Evolutionary conservation across 2,329 filamentous ascomycete genomes (phyloP).

Genomic region (Lachnellula arida): DNA sequence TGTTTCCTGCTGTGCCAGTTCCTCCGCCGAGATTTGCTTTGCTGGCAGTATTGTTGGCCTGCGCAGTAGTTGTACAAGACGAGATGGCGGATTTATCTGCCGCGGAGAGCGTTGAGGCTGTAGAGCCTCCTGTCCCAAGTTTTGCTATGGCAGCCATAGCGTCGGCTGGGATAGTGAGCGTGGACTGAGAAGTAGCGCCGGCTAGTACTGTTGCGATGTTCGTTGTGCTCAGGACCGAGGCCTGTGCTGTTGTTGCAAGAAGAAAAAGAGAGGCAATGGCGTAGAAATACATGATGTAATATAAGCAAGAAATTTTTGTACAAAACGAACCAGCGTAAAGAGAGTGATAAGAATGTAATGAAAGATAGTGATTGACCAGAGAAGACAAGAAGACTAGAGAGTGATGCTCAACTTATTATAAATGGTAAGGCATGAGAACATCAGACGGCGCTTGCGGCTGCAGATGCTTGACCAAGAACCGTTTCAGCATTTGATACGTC

Average conservation of each 20-base stretch:
- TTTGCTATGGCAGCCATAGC: conserved; percentile 23
- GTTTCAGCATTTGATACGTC: conserved; percentile 7
- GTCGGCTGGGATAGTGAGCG: conserved; percentile 18
- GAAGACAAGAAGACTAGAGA: conserved; percentile 8
- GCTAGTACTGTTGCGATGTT: conserved; percentile 22
- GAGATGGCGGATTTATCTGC: conserved; percentile 18
- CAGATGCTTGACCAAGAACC: not conserved
- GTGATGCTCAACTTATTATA: conserved; percentile 14
- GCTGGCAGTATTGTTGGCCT: conserved; percentile 20
- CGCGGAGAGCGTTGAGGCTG: conserved; percentile 9
- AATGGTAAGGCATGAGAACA: not conserved
- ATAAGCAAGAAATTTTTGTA: not conserved
- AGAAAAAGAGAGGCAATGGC: conserved; percentile 10
- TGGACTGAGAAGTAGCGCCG: conserved; percentile 11
- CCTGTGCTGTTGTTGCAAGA: conserved; percentile 9
- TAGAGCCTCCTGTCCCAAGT: conserved; percentile 20
- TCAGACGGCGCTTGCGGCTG: not conserved
- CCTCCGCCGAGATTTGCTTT: conserved; percentile 15
- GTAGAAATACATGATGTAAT: conserved; percentile 11
- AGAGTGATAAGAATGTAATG: not conserved
- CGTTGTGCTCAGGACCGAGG: conserved; percentile 18
- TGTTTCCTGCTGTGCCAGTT: conserved; percentile 17
- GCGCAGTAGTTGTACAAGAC: conserved; percentile 11
- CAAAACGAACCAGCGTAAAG: not conserved
- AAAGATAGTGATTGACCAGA: conserved; percentile 13